A percentile compares a stretch with the other conserved stretches of the same genome.
phyloP scores from a whole-genome alignment of 202 grass and related monocot genomes.

The Miscanthus sacchariflorus region DNA sequence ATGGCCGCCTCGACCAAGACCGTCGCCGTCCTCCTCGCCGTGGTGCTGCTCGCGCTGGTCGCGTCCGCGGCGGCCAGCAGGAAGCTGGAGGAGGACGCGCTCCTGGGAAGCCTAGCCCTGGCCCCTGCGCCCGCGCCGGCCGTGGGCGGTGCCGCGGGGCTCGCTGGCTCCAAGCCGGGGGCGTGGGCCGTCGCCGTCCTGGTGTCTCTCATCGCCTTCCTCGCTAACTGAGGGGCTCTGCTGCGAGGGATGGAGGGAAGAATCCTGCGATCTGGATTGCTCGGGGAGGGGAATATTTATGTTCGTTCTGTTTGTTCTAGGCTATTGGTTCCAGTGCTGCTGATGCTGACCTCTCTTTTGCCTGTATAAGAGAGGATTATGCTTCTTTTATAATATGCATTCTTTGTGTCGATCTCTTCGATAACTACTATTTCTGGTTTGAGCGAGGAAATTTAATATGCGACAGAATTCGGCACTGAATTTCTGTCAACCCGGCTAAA shows the following conservation, averaged over 20 bases:
- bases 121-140: slow-evolving; percentile 52
- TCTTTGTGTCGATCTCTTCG: not conserved
- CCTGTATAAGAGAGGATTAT: slow-evolving; percentile 66
- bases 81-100: slow-evolving; percentile 32
- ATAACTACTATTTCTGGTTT: not conserved
- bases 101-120: slow-evolving; percentile 50
- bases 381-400: slow-evolving; percentile 19
- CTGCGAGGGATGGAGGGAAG: not conserved
- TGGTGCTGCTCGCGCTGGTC: slow-evolving; percentile 38
- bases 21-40: slow-evolving; percentile 38
- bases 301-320: slow-evolving; percentile 47
- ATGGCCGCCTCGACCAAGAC: slow-evolving; percentile 53
- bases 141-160: slow-evolving; percentile 31
- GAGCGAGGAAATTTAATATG: not conserved
- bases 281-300: not conserved
- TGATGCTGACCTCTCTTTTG: slow-evolving; percentile 61
- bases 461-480: not conserved
- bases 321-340: not conserved
- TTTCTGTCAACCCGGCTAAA: not conserved
- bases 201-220: slow-evolving; percentile 62
- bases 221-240: slow-evolving; percentile 42
- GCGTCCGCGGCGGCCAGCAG: slow-evolving; percentile 24
- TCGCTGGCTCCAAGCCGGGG: slow-evolving; percentile 39
- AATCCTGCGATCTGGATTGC: slow-evolving; percentile 53
- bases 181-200: slow-evolving; percentile 58